These are phyloP conservation scores for Cucurbita moschata DNA, from an alignment of 306 rosid genomes.

Conservation along the genomic window DNA sequence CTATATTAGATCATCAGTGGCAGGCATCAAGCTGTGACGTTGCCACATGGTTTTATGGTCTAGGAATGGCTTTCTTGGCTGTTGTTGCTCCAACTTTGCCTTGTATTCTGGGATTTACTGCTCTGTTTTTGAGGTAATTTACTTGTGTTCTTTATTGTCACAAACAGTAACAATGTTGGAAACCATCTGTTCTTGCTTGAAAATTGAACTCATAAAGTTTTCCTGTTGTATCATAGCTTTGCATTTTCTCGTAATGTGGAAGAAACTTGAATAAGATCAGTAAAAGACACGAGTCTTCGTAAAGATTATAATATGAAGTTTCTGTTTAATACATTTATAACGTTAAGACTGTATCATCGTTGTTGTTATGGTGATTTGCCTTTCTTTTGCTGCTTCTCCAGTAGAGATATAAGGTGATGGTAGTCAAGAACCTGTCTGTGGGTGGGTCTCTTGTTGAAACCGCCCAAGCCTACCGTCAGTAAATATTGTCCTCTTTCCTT, in stretches of 20 bases:
- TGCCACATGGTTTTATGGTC: constrained; percentile 52
- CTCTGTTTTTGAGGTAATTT: constrained; percentile 67
- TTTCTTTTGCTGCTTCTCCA: background rate
- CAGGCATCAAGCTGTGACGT: constrained; percentile 41
- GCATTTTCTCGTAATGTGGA: background rate
- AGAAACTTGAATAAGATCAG: background rate
- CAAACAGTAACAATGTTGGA: background rate
- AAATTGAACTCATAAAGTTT: background rate
- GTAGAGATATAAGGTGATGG: background rate
- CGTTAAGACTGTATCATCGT: background rate
- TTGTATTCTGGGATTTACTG: constrained; percentile 72
- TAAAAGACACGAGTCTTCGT: background rate
- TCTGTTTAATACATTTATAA: background rate
- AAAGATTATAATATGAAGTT: background rate
- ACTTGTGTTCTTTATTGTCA: background rate
- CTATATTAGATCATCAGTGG: constrained; percentile 68
- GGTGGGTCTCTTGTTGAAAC: background rate
- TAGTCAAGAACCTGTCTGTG: background rate
- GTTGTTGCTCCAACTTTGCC: constrained; percentile 81
- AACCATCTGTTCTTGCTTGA: background rate
- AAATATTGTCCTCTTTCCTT: no score
- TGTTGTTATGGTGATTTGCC: background rate
- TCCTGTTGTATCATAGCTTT: background rate
- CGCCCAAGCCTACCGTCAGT: no score
- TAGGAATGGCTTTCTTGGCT: constrained; percentile 84